A percentile compares a stretch with the other conserved stretches of the same genome.
Evolutionary conservation across 768 basidiomycete species (phyloP).

Genomic region (Clitopilus passeckerianus): DNA sequence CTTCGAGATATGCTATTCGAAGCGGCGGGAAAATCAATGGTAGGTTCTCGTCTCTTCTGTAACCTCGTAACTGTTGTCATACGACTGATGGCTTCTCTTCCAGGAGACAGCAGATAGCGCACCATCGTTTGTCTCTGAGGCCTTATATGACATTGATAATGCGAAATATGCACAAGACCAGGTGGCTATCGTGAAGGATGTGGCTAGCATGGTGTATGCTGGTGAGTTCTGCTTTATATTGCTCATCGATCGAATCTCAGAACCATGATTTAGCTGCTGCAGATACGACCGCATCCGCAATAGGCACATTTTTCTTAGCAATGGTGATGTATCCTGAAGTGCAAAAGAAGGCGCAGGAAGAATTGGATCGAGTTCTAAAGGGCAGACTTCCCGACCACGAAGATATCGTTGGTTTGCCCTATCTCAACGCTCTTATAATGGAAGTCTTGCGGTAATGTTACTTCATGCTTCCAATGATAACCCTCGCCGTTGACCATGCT

Average conservation of each 20-base stretch:
- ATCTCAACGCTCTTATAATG: conserved; percentile 41
- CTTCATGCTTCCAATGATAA: too few relatives aligned
- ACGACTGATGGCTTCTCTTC: too few relatives aligned
- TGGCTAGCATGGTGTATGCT: neutral
- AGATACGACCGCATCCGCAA: conserved; percentile 33
- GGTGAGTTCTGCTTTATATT: neutral
- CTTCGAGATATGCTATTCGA: too few relatives aligned
- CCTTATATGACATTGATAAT: too few relatives aligned
- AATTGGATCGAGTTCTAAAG: conserved; percentile 43
- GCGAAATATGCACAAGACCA: too few relatives aligned
- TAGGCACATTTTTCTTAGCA: conserved; percentile 46
- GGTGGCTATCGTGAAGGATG: neutral
- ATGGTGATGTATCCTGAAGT: conserved; percentile 51
- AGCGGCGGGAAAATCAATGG: too few relatives aligned
- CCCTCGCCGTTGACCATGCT: too few relatives aligned
- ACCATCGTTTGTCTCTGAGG: too few relatives aligned
- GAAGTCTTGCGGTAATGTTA: conserved; percentile 38
- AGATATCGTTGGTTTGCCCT: conserved; percentile 39
- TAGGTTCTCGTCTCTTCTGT: too few relatives aligned
- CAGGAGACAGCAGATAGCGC: too few relatives aligned
- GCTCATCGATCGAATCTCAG: neutral
- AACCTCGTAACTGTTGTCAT: too few relatives aligned
- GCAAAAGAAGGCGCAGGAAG: conserved; percentile 41
- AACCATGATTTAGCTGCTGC: neutral
- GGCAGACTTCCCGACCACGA: conserved; percentile 41